Percentiles rank a stretch among this genome's conserved stretches.
Conservation (phyloP, 2,329 filamentous ascomycete genomes). For the Pyricularia pennisetigena region DNA sequence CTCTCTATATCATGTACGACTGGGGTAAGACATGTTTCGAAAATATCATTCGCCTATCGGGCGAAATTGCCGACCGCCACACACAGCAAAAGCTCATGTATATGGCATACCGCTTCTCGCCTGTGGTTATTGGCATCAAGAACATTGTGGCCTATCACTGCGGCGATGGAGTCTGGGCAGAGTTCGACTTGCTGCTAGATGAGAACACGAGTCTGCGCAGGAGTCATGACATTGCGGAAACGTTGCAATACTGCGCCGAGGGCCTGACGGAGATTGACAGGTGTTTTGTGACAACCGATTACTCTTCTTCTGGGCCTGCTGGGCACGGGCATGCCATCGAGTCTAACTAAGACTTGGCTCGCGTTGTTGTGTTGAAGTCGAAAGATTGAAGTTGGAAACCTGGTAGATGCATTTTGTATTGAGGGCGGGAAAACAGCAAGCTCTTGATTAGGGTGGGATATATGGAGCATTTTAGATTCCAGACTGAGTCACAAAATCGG, state of each 20-base stretch:
- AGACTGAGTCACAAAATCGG: background rate
- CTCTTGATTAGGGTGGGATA: background rate
- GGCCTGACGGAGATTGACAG: background rate
- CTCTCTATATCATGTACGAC: background rate
- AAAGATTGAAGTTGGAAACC: background rate
- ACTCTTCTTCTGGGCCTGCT: background rate
- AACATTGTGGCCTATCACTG: background rate
- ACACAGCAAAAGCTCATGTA: background rate
- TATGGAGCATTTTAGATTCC: background rate
- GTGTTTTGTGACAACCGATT: background rate
- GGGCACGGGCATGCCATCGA: background rate
- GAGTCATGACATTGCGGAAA: background rate
- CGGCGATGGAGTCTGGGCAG: background rate
- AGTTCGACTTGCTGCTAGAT: background rate
- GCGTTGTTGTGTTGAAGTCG: background rate
- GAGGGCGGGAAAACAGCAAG: background rate
- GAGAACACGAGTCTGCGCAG: background rate
- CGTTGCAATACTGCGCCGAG: background rate
- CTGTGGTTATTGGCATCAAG: background rate
- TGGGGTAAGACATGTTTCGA: background rate
- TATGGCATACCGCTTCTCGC: background rate
- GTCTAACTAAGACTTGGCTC: background rate
- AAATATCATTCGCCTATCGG: background rate
- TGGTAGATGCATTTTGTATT: background rate
- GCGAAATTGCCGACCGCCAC: background rate